Evolutionary conservation across 352 stramenopile species (phyloP).

Genomic region (Achlya hypogyna): DNA sequence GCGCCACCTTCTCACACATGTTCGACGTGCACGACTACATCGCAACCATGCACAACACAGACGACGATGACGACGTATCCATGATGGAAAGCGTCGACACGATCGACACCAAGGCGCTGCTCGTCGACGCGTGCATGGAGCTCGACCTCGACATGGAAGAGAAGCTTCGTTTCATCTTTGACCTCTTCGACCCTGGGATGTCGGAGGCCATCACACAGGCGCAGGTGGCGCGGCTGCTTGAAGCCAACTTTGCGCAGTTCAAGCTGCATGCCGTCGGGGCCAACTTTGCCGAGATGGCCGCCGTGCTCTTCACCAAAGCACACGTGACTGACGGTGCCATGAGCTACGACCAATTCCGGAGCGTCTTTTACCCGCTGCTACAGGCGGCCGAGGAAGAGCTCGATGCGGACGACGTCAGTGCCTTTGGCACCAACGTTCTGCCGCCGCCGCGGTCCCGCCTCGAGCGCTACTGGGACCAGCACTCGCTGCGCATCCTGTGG

Average conservation of each 20-base stretch:
- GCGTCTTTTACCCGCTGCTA: slow-evolving; percentile 64
- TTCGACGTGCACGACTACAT: slow-evolving; percentile 43
- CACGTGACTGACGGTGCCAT: slow-evolving; percentile 46
- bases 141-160: slow-evolving; percentile 61
- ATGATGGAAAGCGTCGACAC: slow-evolving; percentile 40
- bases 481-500: slow-evolving; percentile 74
- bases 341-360: slow-evolving; percentile 57
- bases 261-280: slow-evolving; percentile 67
- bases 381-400: slow-evolving; percentile 42
- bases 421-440: slow-evolving; percentile 21
- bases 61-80: slow-evolving; percentile 33
- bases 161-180: slow-evolving; percentile 79
- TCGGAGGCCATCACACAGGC: slow-evolving; percentile 43
- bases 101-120: slow-evolving; percentile 65
- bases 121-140: slow-evolving; percentile 76
- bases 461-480: slow-evolving; percentile 50
- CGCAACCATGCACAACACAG: slow-evolving; percentile 50
- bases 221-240: slow-evolving; percentile 54
- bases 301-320: slow-evolving; percentile 63
- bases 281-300: slow-evolving; percentile 52
- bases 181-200: slow-evolving; percentile 56
- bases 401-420: slow-evolving; percentile 22
- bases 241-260: slow-evolving; percentile 61
- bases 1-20: slow-evolving; percentile 60
- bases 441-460: slow-evolving; percentile 21